Conservation (phyloP, 345 rosid genomes). For the Mallotus nudiflorus region DNA sequence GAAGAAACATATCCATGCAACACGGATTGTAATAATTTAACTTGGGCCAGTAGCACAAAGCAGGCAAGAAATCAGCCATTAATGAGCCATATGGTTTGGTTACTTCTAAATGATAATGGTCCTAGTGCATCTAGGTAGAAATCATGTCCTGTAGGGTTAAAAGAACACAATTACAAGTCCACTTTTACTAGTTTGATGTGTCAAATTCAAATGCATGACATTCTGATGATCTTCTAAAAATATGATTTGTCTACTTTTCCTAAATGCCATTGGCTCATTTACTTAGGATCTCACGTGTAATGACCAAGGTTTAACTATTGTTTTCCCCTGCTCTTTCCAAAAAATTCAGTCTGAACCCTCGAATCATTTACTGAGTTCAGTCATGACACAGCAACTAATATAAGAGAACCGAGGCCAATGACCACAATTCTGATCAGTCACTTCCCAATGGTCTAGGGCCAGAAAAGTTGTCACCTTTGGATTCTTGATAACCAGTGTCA, state of each 20-base stretch:
- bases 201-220: not conserved
- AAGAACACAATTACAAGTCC: not conserved
- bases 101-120: not conserved
- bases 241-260: not conserved
- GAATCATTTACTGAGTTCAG: not conserved
- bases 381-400: not conserved
- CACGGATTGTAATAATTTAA: not conserved
- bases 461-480: not conserved
- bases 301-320: not conserved
- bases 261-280: not conserved
- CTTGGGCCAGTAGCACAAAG: not conserved
- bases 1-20: not conserved
- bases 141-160: not conserved
- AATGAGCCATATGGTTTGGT: not conserved
- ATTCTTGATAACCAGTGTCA: not conserved
- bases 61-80: not conserved
- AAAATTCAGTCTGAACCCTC: not conserved
- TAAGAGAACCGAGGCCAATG: too few relatives aligned
- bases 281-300: not conserved
- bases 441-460: not conserved
- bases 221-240: not conserved
- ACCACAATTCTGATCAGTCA: not conserved
- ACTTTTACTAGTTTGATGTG: not conserved
- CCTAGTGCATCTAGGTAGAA: not conserved
- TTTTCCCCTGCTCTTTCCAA: not conserved